Evolutionary conservation across 345 rosid species (phyloP), one percentile per base, ranked within the genome.

Genomic region (Corchorus capsularis): DNA sequence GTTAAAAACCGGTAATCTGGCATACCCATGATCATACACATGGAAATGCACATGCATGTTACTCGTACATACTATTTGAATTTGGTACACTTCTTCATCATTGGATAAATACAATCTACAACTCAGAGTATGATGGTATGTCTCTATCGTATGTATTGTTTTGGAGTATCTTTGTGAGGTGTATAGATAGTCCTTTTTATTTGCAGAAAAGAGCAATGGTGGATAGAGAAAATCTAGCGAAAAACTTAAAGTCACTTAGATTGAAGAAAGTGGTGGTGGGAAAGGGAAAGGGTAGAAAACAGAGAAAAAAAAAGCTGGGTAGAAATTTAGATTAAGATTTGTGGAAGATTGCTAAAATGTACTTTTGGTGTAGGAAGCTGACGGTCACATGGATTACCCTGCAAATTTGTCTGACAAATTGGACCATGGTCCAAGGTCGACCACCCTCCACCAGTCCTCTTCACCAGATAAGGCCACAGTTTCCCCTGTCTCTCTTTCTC

Each of bases 341-440:
- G 49, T 45, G 55, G 75, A 75, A 39, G 75, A 55, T 75, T 62
- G 72, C 54, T 55, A 52, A 43, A 17, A 27, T 70, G 57, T 22
- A 62, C 47, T 73, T 47, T 77, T 12, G 52, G 27, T 62, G 60
- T 77, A 27, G 43, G 62, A 78, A 55, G 81, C 22, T 62, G 83
- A 79, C 20, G 77, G 72, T 78, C 83, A 81, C 83, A 78, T 85
- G 86, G 79, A 81, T 64, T 67, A 37, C 49, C 32, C 73, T 79
- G 82, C 78, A 78, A 20, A 20, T 14, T 8, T 49, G 22, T 74
- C 84, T 71, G 84, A 71, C 86, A 80, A 41, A 19, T 62, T 76
- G 81, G 79, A 78, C 81, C 80, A 56, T 59, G 75, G 70, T 72
- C 81, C 80, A 72, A 57, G 61, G 56, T 71, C 76, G 63, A 68